Evolutionary conservation across 176 grass and related monocot species (phyloP).

Genomic region (sorghum (Sorghum bicolor)): Sorghum_bicolor_NCBIv3 NC_012873.2:66616501-66617000

Average conservation of each 20-base stretch:
- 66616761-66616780: not conserved
- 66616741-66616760: not conserved
- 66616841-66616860: not conserved
- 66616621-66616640: constrained; percentile 81
- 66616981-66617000: constrained; percentile 92
- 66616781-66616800: not conserved
- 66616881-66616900: constrained; percentile 96
- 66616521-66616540: constrained; percentile 89
- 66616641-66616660: constrained; percentile 95
- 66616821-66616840: constrained; percentile 13
- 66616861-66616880: constrained; percentile 76
- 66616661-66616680: constrained; percentile 97
- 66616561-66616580: constrained; percentile 97
- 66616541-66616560: constrained; percentile 90
- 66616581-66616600: constrained; percentile 96
- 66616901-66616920: constrained; percentile 86
- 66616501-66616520: constrained; percentile 95
- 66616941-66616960: constrained; percentile 99
- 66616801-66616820: not conserved
- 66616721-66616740: not conserved
- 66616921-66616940: constrained; percentile 95
- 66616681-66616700: constrained; percentile 23
- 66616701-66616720: not conserved
- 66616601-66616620: constrained; percentile 99
- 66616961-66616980: constrained; percentile 82